phyloP scores from a whole-genome alignment of 2,329 filamentous ascomycete genomes.

The Aspergillus sp. region DNA sequence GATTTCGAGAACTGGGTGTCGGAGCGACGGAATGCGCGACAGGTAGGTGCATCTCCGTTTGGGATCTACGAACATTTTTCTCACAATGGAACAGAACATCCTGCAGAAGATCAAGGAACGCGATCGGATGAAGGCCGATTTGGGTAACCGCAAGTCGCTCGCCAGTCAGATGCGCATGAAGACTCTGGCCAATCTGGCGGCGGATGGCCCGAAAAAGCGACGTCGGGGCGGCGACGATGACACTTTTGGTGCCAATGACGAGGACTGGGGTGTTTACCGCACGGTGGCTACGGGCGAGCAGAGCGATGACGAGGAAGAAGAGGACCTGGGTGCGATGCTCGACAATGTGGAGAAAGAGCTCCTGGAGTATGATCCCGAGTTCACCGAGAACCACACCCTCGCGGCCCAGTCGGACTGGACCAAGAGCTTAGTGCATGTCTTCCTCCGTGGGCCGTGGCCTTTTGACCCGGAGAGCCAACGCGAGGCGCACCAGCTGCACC shows the following conservation, averaged over 20 bases:
- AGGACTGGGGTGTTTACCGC: conserved; percentile 96
- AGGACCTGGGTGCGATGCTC: conserved; percentile 73
- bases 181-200: conserved; percentile 90
- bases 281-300: conserved; percentile 78
- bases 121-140: conserved; percentile 86
- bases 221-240: conserved; percentile 89
- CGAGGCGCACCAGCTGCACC: conserved; percentile 82
- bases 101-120: conserved; percentile 86
- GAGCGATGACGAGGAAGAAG: conserved; percentile 87
- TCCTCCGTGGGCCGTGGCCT: conserved; percentile 80
- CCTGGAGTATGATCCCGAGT: conserved; percentile 79
- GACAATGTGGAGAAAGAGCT: conserved; percentile 79
- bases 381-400: conserved; percentile 87
- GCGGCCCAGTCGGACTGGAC: conserved; percentile 95
- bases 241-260: conserved; percentile 93
- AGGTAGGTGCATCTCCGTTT: conserved; percentile 30
- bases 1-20: conserved; percentile 84
- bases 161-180: conserved; percentile 98
- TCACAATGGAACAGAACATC: conserved; percentile 53
- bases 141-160: conserved; percentile 93
- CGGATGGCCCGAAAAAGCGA: conserved; percentile 81
- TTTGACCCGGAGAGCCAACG: conserved; percentile 77
- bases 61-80: neutral
- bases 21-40: conserved; percentile 71
- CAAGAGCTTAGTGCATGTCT: conserved; percentile 85